These are phyloP conservation scores for Cercospora sojina DNA, from an alignment of 2,329 filamentous ascomycete species.

Conservation along the genomic window DNA sequence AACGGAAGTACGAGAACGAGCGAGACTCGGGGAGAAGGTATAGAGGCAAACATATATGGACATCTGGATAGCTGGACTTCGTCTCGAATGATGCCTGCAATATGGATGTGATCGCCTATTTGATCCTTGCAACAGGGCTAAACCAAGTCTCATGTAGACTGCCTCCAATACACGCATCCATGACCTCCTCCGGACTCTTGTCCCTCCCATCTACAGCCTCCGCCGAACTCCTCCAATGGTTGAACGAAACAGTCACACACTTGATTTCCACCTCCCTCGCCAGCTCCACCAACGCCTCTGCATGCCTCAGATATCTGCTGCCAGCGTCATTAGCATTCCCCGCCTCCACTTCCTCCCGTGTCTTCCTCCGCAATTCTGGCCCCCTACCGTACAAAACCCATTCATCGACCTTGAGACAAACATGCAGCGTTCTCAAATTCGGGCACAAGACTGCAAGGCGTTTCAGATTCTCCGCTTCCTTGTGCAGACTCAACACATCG, in stretches of 20 bases:
- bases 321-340: not conserved
- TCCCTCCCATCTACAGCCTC: conserved; percentile 2
- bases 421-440: conserved; percentile 6
- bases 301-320: conserved; percentile 8
- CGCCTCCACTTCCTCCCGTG: not conserved
- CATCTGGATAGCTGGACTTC: too few species aligned
- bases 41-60: too few species aligned
- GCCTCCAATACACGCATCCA: conserved; percentile 3
- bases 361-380: conserved; percentile 4
- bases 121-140: not conserved
- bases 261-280: conserved; percentile 5
- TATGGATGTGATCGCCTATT: not conserved
- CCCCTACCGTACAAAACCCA: conserved; percentile 13
- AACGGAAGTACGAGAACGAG: too few species aligned
- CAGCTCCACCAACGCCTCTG: conserved; percentile 8
- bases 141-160: not conserved
- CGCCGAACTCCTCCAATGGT: conserved; percentile 11
- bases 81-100: too few species aligned
- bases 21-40: too few species aligned
- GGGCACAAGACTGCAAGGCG: not conserved
- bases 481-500: conserved; percentile 5
- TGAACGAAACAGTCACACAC: conserved; percentile 3
- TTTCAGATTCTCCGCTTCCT: conserved; percentile 9
- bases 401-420: conserved; percentile 17
- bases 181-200: not conserved